These are phyloP conservation scores for Chaetothyriales sp. DNA, from an alignment of 2,329 filamentous ascomycete genomes.

Conservation along the genomic window DNA sequence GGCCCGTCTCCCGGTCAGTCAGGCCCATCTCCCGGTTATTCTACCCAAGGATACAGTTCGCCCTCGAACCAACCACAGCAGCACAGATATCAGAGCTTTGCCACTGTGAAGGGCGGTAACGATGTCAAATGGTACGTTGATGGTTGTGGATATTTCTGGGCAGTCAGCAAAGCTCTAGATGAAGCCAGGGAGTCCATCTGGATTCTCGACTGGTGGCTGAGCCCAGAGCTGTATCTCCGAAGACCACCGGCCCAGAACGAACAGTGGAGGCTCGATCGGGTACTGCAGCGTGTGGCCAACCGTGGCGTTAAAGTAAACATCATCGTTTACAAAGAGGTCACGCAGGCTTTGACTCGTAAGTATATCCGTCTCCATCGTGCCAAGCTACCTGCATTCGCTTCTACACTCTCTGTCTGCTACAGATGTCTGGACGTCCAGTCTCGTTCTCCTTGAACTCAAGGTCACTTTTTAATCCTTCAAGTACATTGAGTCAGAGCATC, in stretches of 20 bases:
- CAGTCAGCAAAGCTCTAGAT: slow-evolving; percentile 65
- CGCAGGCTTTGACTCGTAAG: slow-evolving; percentile 65
- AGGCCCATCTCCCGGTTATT: slow-evolving; percentile 4
- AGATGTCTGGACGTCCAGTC: slow-evolving; percentile 27
- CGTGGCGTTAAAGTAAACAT: slow-evolving; percentile 72
- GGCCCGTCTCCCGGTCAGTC: slow-evolving; percentile 4
- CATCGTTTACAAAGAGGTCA: slow-evolving; percentile 87
- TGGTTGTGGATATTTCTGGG: slow-evolving; percentile 67
- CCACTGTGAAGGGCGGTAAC: slow-evolving; percentile 54
- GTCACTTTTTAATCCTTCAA: slow-evolving; percentile 34
- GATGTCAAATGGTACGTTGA: slow-evolving; percentile 74
- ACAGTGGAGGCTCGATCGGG: slow-evolving; percentile 67
- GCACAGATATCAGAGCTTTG: slow-evolving; percentile 48
- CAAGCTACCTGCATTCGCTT: slow-evolving; percentile 32
- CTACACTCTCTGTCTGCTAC: slow-evolving; percentile 28
- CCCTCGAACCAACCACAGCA: slow-evolving; percentile 1
- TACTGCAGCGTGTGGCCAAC: slow-evolving; percentile 69
- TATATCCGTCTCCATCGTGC: slow-evolving; percentile 30
- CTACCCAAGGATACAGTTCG: slow-evolving; percentile 1
- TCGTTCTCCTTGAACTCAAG: slow-evolving; percentile 29
- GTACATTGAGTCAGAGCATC: slow-evolving; percentile 31
- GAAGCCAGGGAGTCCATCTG: slow-evolving; percentile 60
- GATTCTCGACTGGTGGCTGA: slow-evolving; percentile 79
- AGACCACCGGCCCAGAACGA: slow-evolving; percentile 70
- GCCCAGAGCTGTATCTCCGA: slow-evolving; percentile 68